Evolutionary conservation across 306 rosid genomes (phyloP), one percentile per base, ranked within the genome.

Genomic region (Fagus crenata): DNA sequence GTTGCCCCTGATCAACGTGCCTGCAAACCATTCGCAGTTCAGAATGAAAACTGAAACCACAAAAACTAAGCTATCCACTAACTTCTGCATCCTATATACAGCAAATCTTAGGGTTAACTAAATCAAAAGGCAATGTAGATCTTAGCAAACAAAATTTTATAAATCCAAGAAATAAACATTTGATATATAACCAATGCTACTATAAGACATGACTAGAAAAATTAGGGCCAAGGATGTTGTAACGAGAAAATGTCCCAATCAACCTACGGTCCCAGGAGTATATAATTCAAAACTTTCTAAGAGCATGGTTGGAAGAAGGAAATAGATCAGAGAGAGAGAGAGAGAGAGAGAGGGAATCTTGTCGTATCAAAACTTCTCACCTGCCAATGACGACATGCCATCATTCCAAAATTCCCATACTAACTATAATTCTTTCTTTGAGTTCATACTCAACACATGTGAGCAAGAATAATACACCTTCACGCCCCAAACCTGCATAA

Each of bases 401-500:
- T 75, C 74, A 55, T 9, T 74, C 73, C 80, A 68, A 53, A 53
- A 58, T 67, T 53, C 31, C 58, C 58, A 61, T 33, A 60, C 46
- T 78, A 73, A 64, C 36, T 36, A 79, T n/a, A 69, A 43, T 54
- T 72, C 83, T 63, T 71, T 76, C 73, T 77, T 53, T 46, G n/a
- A 80, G 81, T 81, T 79, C 77, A 64, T 49, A 82, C 75, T 53
- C 76, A 73, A 73, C 22, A 73, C 75, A 76, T 32, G 72, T 53
- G 55, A 60, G 79, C 73, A 72, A 73, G 83, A 54, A 76, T 39
- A 74, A 80, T 70, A 86, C 80, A 81, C 77, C 84, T 54, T 78
- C 90, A 81, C 6, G 87, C 84, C 72, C 74, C 81, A 63, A 85
- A 88, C 92, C 96, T 89, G 93, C 96, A 89, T 84, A 46, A 82